phyloP scores from a whole-genome alignment of 139 green algal species.

The Chlorella vulgaris region DNA sequence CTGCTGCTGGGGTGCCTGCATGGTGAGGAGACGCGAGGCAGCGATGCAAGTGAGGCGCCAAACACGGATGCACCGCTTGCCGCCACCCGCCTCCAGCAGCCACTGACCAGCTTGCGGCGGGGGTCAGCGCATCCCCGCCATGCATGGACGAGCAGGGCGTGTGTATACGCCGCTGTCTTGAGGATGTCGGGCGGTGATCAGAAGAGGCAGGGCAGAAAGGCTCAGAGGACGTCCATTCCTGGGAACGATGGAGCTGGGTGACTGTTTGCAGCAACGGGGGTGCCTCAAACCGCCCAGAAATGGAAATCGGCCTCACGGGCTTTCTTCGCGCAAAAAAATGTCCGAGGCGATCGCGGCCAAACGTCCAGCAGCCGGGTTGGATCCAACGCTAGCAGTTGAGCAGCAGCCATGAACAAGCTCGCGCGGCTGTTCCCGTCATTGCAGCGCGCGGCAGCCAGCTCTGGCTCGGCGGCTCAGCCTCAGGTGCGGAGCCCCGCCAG shows the following conservation, averaged over 20 bases:
- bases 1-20: background rate
- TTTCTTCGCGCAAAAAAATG: background rate
- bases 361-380: too few species aligned
- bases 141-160: background rate
- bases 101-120: constrained; percentile 19
- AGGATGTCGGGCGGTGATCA: too few species aligned
- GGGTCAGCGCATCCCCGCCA: constrained; percentile 1
- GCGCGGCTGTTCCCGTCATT: background rate
- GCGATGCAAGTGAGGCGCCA: background rate
- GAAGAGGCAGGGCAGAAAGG: too few species aligned
- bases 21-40: background rate
- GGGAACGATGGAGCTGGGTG: too few species aligned
- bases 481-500: background rate
- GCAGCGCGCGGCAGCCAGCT: constrained; percentile 1
- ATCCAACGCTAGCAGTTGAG: background rate
- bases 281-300: background rate
- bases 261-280: too few species aligned
- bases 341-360: too few species aligned
- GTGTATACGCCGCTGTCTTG: too few species aligned
- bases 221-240: too few species aligned
- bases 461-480: background rate
- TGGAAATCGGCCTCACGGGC: background rate
- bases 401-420: constrained; percentile 1
- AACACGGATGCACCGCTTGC: background rate
- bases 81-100: background rate